A percentile compares a stretch with the other conserved stretches of the same genome.
Conservation (phyloP, 2,329 filamentous ascomycete genomes). For the Exophiala bonariae region DNA sequence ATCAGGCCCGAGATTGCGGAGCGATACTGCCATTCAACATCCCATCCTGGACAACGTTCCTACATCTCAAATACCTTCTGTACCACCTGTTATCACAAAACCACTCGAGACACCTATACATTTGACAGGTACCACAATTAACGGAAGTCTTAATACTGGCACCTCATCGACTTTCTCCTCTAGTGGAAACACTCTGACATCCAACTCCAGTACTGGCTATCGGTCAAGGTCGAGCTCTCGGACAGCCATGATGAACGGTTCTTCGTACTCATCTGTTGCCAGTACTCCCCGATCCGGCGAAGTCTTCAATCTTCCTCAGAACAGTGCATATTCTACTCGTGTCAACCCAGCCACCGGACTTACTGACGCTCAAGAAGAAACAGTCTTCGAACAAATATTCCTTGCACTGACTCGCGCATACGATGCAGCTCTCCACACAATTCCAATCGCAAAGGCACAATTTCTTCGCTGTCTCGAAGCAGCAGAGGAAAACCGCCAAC, state of each 20-base stretch:
- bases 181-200: constrained; percentile 18
- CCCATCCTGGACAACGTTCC: constrained; percentile 28
- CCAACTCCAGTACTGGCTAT: constrained; percentile 14
- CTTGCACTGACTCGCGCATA: constrained; percentile 71
- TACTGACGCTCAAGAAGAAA: constrained; percentile 71
- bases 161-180: constrained; percentile 21
- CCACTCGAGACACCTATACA: constrained; percentile 22
- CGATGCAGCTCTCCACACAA: constrained; percentile 68
- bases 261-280: constrained; percentile 48
- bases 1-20: constrained; percentile 47
- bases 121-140: constrained; percentile 22
- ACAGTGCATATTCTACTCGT: constrained; percentile 48
- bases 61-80: constrained; percentile 16
- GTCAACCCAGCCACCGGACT: constrained; percentile 61
- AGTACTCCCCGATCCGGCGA: constrained; percentile 82
- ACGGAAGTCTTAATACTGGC: constrained; percentile 13
- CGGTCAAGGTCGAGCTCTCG: constrained; percentile 29
- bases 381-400: constrained; percentile 80
- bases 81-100: constrained; percentile 38
- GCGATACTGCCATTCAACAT: constrained; percentile 53
- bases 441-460: constrained; percentile 70
- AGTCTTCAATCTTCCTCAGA: constrained; percentile 64
- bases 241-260: constrained; percentile 30
- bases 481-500: constrained; percentile 60
- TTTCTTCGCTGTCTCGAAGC: constrained; percentile 64